Evolutionary conservation across 306 rosid species (phyloP).

Genomic region (Phaseolus lunatus): DNA sequence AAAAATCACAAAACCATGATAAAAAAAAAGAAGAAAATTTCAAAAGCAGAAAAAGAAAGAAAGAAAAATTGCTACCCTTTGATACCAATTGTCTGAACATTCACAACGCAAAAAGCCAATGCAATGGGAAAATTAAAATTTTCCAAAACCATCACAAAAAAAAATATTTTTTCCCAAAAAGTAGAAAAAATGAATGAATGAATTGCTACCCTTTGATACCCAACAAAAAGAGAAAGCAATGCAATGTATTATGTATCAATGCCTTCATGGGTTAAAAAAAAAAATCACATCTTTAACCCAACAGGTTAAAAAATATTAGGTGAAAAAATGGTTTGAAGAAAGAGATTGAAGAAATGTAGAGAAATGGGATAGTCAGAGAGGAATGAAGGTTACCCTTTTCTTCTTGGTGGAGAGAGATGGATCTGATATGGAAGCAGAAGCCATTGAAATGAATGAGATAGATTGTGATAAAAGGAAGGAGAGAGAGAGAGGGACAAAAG

Average conservation of each 20-base stretch:
- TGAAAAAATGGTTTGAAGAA: conserved; percentile 1
- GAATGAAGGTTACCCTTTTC: conserved; percentile 47
- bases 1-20: not conserved
- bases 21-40: conserved; percentile 16
- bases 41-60: not conserved
- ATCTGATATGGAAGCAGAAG: conserved; percentile 46
- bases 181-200: not conserved
- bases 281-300: conserved; percentile 20
- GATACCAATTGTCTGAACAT: conserved; percentile 40
- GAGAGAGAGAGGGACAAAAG: not conserved
- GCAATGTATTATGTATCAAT: conserved; percentile 1
- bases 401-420: conserved; percentile 57
- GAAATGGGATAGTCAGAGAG: not conserved
- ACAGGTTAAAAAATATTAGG: not conserved
- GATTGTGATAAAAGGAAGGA: conserved; percentile 2
- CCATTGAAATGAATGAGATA: conserved; percentile 51
- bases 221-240: conserved; percentile 8
- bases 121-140: not conserved
- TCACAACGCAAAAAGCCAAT: not conserved
- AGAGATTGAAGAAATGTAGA: not conserved
- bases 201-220: conserved; percentile 21
- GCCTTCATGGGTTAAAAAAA: conserved; percentile 6
- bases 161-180: not conserved
- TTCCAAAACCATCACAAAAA: not conserved
- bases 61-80: conserved; percentile 11